phyloP scores from a whole-genome alignment of 2,329 filamentous ascomycete genomes.

The Diatrype stigma region DNA sequence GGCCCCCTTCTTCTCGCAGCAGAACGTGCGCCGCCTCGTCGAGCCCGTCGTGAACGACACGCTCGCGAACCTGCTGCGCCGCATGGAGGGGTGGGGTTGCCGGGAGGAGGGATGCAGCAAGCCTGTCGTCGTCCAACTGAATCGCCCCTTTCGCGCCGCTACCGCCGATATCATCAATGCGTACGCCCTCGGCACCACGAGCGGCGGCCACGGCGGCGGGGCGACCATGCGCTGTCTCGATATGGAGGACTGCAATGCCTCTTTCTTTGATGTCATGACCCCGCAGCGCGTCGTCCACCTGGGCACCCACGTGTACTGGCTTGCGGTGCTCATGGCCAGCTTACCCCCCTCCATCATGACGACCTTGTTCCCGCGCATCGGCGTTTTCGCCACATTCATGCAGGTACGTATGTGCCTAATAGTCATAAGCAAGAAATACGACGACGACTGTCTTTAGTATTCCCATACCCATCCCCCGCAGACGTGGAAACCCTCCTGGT shows the following conservation, averaged over 20 bases:
- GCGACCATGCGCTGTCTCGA: slow-evolving; percentile 15
- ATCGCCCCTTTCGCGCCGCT: slow-evolving; percentile 13
- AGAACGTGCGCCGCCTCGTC: slow-evolving; percentile 16
- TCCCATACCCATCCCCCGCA: too few relatives aligned
- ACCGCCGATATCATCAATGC: slow-evolving; percentile 20
- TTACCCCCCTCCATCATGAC: slow-evolving; percentile 18
- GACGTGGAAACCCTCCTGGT: too few relatives aligned
- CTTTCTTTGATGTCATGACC: slow-evolving; percentile 20
- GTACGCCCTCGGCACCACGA: slow-evolving; percentile 14
- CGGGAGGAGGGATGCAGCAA: not conserved
- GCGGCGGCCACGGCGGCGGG: too few relatives aligned
- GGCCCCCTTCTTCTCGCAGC: slow-evolving; percentile 21
- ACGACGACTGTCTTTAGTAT: too few relatives aligned
- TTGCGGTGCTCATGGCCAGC: slow-evolving; percentile 13
- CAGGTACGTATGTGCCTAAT: slow-evolving; percentile 7
- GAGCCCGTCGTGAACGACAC: slow-evolving; percentile 18
- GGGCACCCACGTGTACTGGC: slow-evolving; percentile 17
- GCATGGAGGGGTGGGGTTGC: slow-evolving; percentile 20
- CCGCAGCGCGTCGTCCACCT: slow-evolving; percentile 14
- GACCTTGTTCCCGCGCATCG: slow-evolving; percentile 11
- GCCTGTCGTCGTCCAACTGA: slow-evolving; percentile 11
- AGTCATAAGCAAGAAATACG: too few relatives aligned
- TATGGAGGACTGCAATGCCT: slow-evolving; percentile 24
- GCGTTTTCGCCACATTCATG: slow-evolving; percentile 10
- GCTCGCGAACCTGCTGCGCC: slow-evolving; percentile 13